Conservation (phyloP, 768 basidiomycete species). For the Strobilomyces echinocephalus region DNA sequence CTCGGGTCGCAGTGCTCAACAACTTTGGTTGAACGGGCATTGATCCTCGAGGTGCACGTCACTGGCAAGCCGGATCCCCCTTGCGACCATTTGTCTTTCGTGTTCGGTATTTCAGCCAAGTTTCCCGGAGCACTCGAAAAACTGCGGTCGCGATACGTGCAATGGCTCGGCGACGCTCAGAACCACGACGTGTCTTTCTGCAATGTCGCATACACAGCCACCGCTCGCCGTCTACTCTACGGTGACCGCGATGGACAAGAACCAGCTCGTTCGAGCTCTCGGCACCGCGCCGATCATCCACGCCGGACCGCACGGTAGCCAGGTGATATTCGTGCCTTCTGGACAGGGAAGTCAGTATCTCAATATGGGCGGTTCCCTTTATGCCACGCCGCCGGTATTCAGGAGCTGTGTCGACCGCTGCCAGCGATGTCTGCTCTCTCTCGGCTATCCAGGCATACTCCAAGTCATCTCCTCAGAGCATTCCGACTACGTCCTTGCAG, state of each 20-base stretch:
- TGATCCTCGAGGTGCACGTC: too few species aligned
- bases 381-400: slow-evolving; percentile 31
- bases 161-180: slow-evolving; percentile 39
- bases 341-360: slow-evolving; percentile 68
- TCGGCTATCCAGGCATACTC: slow-evolving; percentile 50
- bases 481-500: slow-evolving; percentile 17
- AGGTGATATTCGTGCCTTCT: slow-evolving; percentile 63
- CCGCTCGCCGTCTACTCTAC: slow-evolving; percentile 60
- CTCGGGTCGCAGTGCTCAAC: too few species aligned
- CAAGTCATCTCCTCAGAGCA: slow-evolving; percentile 35
- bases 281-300: slow-evolving; percentile 31
- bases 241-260: slow-evolving; percentile 38
- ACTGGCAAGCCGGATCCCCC: too few species aligned
- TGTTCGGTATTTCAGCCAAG: too few species aligned
- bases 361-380: slow-evolving; percentile 59
- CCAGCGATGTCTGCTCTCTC: slow-evolving; percentile 42
- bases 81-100: too few species aligned
- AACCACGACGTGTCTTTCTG: slow-evolving; percentile 27
- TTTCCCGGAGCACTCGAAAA: too few species aligned
- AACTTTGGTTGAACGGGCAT: too few species aligned
- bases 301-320: slow-evolving; percentile 22
- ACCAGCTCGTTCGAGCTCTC: slow-evolving; percentile 47
- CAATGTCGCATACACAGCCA: slow-evolving; percentile 65
- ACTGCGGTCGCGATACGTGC: slow-evolving; percentile 44
- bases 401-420: slow-evolving; percentile 52